A percentile compares a stretch with the other conserved stretches of the same genome.
These are phyloP conservation scores for Stromatinia cepivora DNA, from an alignment of 2,329 filamentous ascomycete species.

Conservation along the genomic window DNA sequence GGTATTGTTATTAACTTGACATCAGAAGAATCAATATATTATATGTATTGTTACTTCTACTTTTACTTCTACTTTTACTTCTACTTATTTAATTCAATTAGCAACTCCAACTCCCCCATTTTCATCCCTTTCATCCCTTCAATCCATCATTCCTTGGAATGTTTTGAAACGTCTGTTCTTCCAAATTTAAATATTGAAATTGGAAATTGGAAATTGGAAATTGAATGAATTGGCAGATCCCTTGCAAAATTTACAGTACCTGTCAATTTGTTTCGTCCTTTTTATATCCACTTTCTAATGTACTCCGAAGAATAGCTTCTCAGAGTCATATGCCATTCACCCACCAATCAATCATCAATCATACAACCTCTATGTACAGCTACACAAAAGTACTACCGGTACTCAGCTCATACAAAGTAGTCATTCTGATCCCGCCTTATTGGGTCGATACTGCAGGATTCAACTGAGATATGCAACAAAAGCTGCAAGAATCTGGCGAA, in stretches of 20 bases:
- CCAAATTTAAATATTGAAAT: no score
- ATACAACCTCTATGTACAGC: background rate
- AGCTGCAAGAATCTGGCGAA: background rate
- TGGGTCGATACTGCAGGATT: background rate
- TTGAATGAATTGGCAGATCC: background rate
- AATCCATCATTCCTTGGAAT: background rate
- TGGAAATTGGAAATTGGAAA: no score
- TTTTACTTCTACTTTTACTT: background rate
- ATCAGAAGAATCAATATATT: background rate
- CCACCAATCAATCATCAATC: background rate
- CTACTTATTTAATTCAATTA: background rate
- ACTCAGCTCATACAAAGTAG: background rate
- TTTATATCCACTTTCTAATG: background rate
- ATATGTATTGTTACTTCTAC: background rate
- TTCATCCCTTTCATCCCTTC: background rate
- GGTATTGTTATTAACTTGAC: background rate
- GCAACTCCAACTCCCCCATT: background rate
- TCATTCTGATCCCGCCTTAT: background rate
- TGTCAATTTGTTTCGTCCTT: background rate
- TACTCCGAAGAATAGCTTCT: background rate
- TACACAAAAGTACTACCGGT: background rate
- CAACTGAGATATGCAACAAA: slow-evolving; percentile 22
- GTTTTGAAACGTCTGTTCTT: background rate
- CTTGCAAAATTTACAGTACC: background rate
- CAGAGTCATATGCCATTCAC: background rate